Evolutionary conservation across 352 stramenopile species (phyloP), one percentile per base, ranked within the genome.

Genomic region (Peronospora farinosa): DNA sequence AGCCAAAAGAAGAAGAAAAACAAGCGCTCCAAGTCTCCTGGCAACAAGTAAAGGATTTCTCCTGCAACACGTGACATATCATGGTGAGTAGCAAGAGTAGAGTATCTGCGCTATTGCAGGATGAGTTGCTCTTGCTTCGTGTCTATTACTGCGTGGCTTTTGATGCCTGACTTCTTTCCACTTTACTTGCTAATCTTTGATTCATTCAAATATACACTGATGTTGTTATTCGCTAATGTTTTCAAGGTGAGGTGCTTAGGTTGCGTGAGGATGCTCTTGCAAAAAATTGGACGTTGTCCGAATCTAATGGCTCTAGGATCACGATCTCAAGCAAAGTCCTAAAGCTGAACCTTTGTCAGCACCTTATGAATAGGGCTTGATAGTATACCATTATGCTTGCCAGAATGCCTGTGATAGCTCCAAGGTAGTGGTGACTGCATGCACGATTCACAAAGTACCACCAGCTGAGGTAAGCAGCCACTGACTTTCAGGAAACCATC

Each of bases 1-100:
- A 73, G 78, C 60, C 84, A 75, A 71, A 90, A 87, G 74, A 90
- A 89, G 72, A 90, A 89, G 66, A 92, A 90, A 62, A 80, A 57
- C 60, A 86, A 90, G 61, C 74, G 79, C 48, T 90, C 79, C 59
- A 90, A 90, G 70, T 87, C 74, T 37, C 79, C 79, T 31, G 76
- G 67, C 12, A 74, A 69, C 65, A 84, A 80, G 70, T 81, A 65
- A 72, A 47, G 21, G 51, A 44, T 32, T 21, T 5, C 2, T 7
- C 23, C 5, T 27, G 23, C 12, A 17, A 27, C 17, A 37, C 49
- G 16, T 44, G 40, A 49, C 45, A 36, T 51, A 40, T 51, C 46
- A 40, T 52, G 36, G 33, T 23, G 44, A 63, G 47, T 19, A 57
- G 47, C 43, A 38, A 38, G 17, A 47, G 27, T 19, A 47, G 25